phyloP scores from a whole-genome alignment of 805 yeast genomes.

The Lipomyces kockii region DNA sequence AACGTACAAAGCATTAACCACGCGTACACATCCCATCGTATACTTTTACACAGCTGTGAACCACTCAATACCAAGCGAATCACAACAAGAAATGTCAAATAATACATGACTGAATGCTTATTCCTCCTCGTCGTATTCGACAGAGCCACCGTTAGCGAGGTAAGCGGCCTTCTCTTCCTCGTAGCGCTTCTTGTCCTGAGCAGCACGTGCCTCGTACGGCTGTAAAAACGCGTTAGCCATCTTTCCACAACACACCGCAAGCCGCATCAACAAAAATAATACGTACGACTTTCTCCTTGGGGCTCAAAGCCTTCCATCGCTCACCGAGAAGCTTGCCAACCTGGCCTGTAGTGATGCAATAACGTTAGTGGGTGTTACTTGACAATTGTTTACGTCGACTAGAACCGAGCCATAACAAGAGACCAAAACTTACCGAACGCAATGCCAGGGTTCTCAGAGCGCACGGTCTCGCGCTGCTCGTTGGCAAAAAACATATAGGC shows the following conservation, averaged over 20 bases:
- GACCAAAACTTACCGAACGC: slow-evolving; percentile 62
- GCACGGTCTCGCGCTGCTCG: slow-evolving; percentile 93
- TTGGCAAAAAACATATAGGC: slow-evolving; percentile 99
- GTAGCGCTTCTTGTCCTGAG: slow-evolving; percentile 95
- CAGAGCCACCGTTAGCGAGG: slow-evolving; percentile 53
- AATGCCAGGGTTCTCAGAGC: slow-evolving; percentile 96
- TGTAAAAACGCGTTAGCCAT: slow-evolving; percentile 19
- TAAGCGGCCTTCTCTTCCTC: slow-evolving; percentile 94
- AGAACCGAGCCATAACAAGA: neutral
- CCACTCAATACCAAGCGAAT: neutral
- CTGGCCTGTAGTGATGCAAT: slow-evolving; percentile 50
- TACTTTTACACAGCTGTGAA: slow-evolving; percentile 8
- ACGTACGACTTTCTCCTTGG: slow-evolving; percentile 65
- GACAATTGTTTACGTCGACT: neutral
- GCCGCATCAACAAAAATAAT: neutral
- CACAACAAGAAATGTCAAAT: neutral
- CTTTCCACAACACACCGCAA: neutral
- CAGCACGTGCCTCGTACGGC: slow-evolving; percentile 93
- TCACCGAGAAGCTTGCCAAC: slow-evolving; percentile 95
- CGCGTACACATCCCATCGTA: neutral
- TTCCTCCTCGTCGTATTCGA: slow-evolving; percentile 42
- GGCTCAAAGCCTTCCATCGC: slow-evolving; percentile 89
- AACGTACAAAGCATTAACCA: slow-evolving; percentile 10
- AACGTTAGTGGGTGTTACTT: neutral
- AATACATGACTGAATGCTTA: slow-evolving; percentile 1